Base-by-base conservation (phyloP, 1,284 basidiomycete genomes). In the Trichosporon faecale region DNA sequence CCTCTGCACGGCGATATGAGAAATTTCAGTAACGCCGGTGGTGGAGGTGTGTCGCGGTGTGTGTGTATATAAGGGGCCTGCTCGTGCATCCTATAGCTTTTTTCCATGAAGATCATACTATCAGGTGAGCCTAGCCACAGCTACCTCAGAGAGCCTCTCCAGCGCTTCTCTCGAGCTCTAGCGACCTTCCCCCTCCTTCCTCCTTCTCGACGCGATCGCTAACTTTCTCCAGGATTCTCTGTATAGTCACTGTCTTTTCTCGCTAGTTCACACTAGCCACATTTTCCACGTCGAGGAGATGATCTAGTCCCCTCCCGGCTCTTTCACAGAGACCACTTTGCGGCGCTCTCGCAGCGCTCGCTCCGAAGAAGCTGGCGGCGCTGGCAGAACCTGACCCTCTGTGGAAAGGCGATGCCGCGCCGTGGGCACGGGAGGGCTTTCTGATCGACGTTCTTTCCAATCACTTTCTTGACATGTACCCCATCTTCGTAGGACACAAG, bases 231-330 rank as follows among this genome's bases (percentile, higher is more conserved):
- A 78, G 79, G 80, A 82, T 61, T 82, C 76, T 82, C 80, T 81
- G 76, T 82, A 81, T 78, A 82, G 80, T 80, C 66, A 76, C 71
- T 74, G 78, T 80, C 74, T 79, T 74, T 79, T 76, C 79, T 79
- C 76, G 79, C 80, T 82, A 81, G 80, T 82, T 79, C 77, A 82
- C 74, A 80, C 80, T 81, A 82, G 81, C 78, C 79, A 80, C 78
- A 80, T 78, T 80, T 80, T 81, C 79, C 80, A 82, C 78, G 78
- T 80, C 81, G 81, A 82, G 81, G 77, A 70, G 81, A 82, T 82
- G 81, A 82, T 81, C 71, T 63, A 80, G 78, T 74, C 76, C 78
- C 80, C 77, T 76, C 79, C 73, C 76, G 69, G 78, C 81, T 80
- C 81, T 82, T 76, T 82, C 75, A 82, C 81, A 80, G 81, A 82